These are phyloP conservation scores for Phytophthora multivora DNA, from an alignment of 352 stramenopile genomes.

Conservation along the genomic window DNA sequence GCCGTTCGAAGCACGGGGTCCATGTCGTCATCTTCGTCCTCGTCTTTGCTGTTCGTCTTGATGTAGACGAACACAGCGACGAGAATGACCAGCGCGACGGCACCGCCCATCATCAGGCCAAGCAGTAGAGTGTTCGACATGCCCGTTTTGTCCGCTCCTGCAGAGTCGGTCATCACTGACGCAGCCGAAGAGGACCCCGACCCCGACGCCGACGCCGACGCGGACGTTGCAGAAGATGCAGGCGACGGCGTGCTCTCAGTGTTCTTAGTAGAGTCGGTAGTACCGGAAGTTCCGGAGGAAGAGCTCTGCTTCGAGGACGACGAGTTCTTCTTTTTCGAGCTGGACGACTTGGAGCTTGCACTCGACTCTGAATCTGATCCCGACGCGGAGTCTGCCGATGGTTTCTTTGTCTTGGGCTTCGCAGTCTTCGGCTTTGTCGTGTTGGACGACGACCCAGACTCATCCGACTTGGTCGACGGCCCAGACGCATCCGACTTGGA, in stretches of 20 bases:
- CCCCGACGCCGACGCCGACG: slow-evolving; percentile 1
- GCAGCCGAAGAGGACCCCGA: slow-evolving; percentile 16
- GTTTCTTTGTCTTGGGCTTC: slow-evolving; percentile 12
- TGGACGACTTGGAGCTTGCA: slow-evolving; percentile 8
- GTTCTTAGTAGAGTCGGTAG: slow-evolving; percentile 10
- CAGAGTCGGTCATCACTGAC: slow-evolving; percentile 38
- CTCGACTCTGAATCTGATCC: slow-evolving; percentile 12
- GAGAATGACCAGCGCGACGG: slow-evolving; percentile 48
- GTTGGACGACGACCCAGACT: slow-evolving; percentile 14
- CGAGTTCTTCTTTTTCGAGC: slow-evolving; percentile 1
- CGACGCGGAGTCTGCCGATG: slow-evolving; percentile 11
- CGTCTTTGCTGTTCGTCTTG: slow-evolving; percentile 35
- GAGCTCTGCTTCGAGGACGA: background rate
- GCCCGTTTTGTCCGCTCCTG: slow-evolving; percentile 13
- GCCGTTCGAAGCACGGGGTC: slow-evolving; percentile 25
- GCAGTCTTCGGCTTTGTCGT: slow-evolving; percentile 3
- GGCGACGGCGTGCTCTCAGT: slow-evolving; percentile 9
- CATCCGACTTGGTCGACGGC: slow-evolving; percentile 14
- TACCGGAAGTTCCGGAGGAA: slow-evolving; percentile 5
- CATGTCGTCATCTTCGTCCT: slow-evolving; percentile 44
- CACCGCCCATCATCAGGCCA: slow-evolving; percentile 49
- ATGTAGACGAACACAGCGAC: slow-evolving; percentile 61
- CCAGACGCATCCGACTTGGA: slow-evolving; percentile 7
- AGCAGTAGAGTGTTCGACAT: slow-evolving; percentile 45
- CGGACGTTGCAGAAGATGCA: slow-evolving; percentile 16